Base-by-base conservation (phyloP, 352 stramenopile genomes). In the Bremia lactucae region DNA sequence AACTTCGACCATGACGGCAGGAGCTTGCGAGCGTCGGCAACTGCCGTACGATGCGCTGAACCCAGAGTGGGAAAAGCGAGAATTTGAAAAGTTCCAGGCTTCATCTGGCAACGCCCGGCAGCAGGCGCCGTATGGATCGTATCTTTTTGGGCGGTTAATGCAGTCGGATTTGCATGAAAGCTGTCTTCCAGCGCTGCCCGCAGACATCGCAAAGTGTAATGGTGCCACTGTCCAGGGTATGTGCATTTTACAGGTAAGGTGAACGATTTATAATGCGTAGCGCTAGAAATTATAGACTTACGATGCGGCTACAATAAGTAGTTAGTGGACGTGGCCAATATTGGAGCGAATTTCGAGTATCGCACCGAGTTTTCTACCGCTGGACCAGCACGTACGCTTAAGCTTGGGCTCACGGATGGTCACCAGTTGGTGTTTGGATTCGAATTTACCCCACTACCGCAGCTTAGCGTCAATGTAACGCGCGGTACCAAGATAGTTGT, bases 261-360 rank as follows among this genome's bases (percentile, higher is more conserved):
- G 2, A 38, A 22, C 9, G 28, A 6, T 1, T 1, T 10, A 26
- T n/a, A 15, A 4, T n/a, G n/a, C n/a, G n/a, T n/a, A n/a, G n/a
- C n/a, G n/a, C n/a, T n/a, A n/a, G n/a, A n/a, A n/a, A n/a, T 28
- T 42, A 40, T 50, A 37, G 22, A 15, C 24, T 40, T 9, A 21
- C 16, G 36, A 20, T 14, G 24, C 45, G 20, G 19, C 15, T 21
- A 15, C 6, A 45, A 25, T 42, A 36, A 26, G 13, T 39, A 88
- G 77, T 62, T 90, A 23, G 73, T 91, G 21, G 75, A 91, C 43
- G 58, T 86, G 8, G 71, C 73, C 31, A 91, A 91, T 34, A 77
- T 91, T 42, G 73, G 69, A 26, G 74, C 76, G n/a, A 86, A 65
- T 46, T 72, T 70, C 23, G 72, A 88, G 49, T 63, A 82, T 35